Evolutionary conservation across 768 basidiomycete species (phyloP).

Genomic region (Phylloporus sp.): DNA sequence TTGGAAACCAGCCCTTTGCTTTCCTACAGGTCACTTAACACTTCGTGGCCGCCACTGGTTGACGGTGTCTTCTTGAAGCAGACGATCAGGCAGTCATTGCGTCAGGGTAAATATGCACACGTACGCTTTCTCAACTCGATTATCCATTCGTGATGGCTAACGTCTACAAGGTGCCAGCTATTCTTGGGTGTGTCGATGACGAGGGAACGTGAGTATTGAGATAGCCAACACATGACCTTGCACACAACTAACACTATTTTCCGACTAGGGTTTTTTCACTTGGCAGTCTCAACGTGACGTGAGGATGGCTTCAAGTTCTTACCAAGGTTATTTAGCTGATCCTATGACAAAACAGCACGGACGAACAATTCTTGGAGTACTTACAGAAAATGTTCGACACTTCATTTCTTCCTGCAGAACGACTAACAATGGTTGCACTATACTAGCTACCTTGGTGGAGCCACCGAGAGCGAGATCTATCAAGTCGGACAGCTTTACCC

Average conservation of each 20-base stretch:
- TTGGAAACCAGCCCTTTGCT: conserved; percentile 5
- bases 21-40: conserved; percentile 11
- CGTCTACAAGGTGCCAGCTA: conserved; percentile 20
- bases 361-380: neutral
- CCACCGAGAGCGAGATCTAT: neutral
- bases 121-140: neutral
- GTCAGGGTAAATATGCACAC: neutral
- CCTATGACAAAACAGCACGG: neutral
- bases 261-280: neutral
- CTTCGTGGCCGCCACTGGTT: conserved; percentile 10
- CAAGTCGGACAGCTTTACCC: neutral
- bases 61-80: conserved; percentile 29
- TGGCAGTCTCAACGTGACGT: conserved; percentile 16
- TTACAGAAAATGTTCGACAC: neutral
- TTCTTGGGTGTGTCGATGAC: conserved; percentile 36
- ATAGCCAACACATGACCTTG: neutral
- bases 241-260: neutral
- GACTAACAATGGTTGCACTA: neutral
- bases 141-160: neutral
- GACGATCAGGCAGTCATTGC: conserved; percentile 14
- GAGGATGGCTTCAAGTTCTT: neutral
- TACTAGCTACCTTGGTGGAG: neutral
- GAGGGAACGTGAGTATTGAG: conserved; percentile 37
- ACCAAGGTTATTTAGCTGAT: neutral
- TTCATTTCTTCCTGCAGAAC: neutral